phyloP scores from a whole-genome alignment of 106 monocot genomes.

The Dioscorea dumetorum region DNA sequence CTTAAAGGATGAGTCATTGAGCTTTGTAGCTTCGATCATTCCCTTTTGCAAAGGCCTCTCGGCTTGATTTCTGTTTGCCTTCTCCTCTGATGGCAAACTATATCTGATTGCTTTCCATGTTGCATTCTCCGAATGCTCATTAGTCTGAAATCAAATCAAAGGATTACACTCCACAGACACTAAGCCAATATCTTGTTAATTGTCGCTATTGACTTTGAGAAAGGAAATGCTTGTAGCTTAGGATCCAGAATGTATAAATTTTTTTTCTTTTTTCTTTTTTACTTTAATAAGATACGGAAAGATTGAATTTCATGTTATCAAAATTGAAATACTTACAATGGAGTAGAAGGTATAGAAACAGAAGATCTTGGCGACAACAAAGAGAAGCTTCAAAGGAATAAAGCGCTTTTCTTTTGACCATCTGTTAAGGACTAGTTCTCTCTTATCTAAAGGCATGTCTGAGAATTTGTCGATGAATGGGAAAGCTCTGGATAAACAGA shows the following conservation, averaged over 20 bases:
- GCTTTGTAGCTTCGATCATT: conserved; percentile 43
- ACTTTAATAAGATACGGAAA: not conserved
- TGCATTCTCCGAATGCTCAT: not conserved
- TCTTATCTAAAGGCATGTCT: conserved; percentile 45
- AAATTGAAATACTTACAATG: conserved; percentile 28
- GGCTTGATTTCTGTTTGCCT: not conserved
- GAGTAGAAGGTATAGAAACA: conserved; percentile 56
- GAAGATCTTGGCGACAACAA: conserved; percentile 51
- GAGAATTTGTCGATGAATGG: conserved; percentile 66
- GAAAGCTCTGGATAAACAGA: conserved; percentile 35
- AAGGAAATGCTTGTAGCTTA: not conserved
- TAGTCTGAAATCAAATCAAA: not conserved
- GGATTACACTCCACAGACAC: not conserved
- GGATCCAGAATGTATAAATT: not conserved
- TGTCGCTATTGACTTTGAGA: not conserved
- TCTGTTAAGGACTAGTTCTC: conserved; percentile 57
- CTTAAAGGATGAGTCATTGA: conserved; percentile 44
- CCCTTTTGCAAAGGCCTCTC: conserved; percentile 73
- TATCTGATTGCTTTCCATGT: not conserved
- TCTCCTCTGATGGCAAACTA: not conserved
- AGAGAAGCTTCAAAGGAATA: conserved; percentile 42
- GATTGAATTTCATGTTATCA: not conserved
- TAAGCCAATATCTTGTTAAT: no score
- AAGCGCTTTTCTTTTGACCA: conserved; percentile 51
- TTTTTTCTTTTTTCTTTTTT: not conserved